phyloP scores from a whole-genome alignment of 78 protist species.

The Isochrysis galbana region DNA sequence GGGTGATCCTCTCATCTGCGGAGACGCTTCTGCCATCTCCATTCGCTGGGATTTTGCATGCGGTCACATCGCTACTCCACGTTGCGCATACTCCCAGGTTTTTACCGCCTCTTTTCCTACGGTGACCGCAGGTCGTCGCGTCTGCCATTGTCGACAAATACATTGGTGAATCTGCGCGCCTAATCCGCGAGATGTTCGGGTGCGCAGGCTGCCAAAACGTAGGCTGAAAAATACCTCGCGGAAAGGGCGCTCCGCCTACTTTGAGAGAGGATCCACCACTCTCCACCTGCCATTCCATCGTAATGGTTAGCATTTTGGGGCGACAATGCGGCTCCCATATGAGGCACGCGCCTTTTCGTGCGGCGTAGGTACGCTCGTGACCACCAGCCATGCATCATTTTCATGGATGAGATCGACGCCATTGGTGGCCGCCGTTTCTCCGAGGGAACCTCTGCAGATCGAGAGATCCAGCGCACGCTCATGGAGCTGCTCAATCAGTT shows the following conservation, averaged over 20 bases:
- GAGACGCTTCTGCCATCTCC: no score
- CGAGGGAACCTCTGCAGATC: constrained; percentile 96
- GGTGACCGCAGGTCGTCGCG: constrained; percentile 82
- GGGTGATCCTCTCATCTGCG: no score
- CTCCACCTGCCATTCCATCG: no score
- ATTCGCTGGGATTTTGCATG: no score
- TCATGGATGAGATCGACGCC: constrained; percentile 99
- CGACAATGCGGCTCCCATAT: not conserved
- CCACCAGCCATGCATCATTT: constrained; percentile 98
- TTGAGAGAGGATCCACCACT: no score
- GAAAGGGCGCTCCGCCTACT: no score
- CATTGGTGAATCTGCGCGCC: constrained; percentile 99
- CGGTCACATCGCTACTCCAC: no score
- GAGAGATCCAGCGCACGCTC: constrained; percentile 98
- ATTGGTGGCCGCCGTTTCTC: constrained; percentile 97
- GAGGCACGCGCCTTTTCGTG: no score
- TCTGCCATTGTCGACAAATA: constrained; percentile 99
- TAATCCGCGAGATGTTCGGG: constrained; percentile 99
- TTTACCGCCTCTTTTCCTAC: not conserved
- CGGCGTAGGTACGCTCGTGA: constrained; percentile 92
- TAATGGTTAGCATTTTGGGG: no score
- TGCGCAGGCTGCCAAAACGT: no score
- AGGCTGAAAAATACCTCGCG: not conserved
- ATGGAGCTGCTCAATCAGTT: constrained; percentile 98
- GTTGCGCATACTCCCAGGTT: no score